Conservation (phyloP, 805 yeast genomes). For the Hanseniaspora hatyaiensis region DNA sequence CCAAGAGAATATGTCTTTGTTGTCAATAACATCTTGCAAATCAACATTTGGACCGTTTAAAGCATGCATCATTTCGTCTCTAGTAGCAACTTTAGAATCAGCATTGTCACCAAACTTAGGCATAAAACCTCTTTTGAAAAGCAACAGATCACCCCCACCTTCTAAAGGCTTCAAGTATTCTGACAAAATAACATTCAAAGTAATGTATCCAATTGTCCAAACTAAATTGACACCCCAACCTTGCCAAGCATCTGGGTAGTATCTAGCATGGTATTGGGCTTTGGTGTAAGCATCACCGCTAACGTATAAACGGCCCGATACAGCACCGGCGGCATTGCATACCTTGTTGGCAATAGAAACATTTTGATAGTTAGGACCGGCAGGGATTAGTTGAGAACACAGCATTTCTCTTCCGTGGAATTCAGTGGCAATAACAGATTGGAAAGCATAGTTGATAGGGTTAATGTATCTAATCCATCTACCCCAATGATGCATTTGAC, state of each 20-base stretch:
- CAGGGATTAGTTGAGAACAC: slow-evolving; percentile 43
- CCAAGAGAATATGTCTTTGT: slow-evolving; percentile 58
- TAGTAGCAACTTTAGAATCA: slow-evolving; percentile 32
- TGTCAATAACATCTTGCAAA: slow-evolving; percentile 28
- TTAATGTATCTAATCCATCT: slow-evolving; percentile 44
- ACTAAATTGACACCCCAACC: slow-evolving; percentile 47
- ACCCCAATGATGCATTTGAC: slow-evolving; percentile 50
- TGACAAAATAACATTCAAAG: slow-evolving; percentile 29
- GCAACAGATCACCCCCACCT: slow-evolving; percentile 33
- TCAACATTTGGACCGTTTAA: slow-evolving; percentile 28
- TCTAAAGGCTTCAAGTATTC: slow-evolving; percentile 31
- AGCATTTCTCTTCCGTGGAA: slow-evolving; percentile 42
- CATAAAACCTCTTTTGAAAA: slow-evolving; percentile 37
- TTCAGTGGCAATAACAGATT: slow-evolving; percentile 45
- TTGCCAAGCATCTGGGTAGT: slow-evolving; percentile 44
- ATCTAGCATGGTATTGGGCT: slow-evolving; percentile 32
- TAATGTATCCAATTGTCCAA: slow-evolving; percentile 34
- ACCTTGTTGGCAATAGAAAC: slow-evolving; percentile 33
- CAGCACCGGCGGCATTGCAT: slow-evolving; percentile 46
- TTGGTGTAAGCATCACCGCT: slow-evolving; percentile 41
- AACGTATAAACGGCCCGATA: slow-evolving; percentile 30
- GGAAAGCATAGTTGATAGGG: slow-evolving; percentile 41
- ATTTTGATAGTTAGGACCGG: slow-evolving; percentile 42
- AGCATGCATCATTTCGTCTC: slow-evolving; percentile 33
- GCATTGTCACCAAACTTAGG: slow-evolving; percentile 30